phyloP scores from a whole-genome alignment of 1,139 yeast genomes.

The Lizanozyma gosingica region DNA sequence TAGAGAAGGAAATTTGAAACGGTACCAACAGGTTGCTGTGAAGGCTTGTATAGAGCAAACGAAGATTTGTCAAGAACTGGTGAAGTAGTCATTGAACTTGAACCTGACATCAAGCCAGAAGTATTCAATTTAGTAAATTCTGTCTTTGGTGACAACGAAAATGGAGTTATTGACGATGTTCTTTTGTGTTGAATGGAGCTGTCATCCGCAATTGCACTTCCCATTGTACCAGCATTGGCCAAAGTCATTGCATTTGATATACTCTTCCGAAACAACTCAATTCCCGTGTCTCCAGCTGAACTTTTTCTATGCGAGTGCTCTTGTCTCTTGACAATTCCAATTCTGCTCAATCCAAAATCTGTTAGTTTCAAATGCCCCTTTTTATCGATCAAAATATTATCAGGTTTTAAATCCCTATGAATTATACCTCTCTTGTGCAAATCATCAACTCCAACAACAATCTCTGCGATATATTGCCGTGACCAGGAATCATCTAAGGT shows the following conservation, averaged over 20 bases:
- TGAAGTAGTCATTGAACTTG: not conserved
- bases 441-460: slow-evolving; percentile 82
- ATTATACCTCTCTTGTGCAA: slow-evolving; percentile 83
- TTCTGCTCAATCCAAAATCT: slow-evolving; percentile 88
- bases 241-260: slow-evolving; percentile 12
- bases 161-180: slow-evolving; percentile 34
- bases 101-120: not conserved
- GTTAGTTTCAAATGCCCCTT: slow-evolving; percentile 87
- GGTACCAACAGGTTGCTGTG: not conserved
- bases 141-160: slow-evolving; percentile 30
- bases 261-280: slow-evolving; percentile 31
- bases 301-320: slow-evolving; percentile 34
- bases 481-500: slow-evolving; percentile 85
- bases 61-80: slow-evolving; percentile 1
- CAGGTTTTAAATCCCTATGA: slow-evolving; percentile 90
- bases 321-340: slow-evolving; percentile 85
- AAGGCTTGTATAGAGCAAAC: not conserved
- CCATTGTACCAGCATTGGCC: slow-evolving; percentile 8
- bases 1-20: not conserved
- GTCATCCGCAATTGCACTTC: slow-evolving; percentile 8
- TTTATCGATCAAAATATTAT: slow-evolving; percentile 77
- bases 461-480: slow-evolving; percentile 78
- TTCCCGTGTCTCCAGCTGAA: slow-evolving; percentile 37
- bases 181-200: slow-evolving; percentile 21
- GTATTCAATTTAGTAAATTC: slow-evolving; percentile 17